A percentile compares a stretch with the other conserved stretches of the same genome.
Conservation (phyloP, 2,329 filamentous ascomycete genomes). For the Xylariaceae sp. region DNA sequence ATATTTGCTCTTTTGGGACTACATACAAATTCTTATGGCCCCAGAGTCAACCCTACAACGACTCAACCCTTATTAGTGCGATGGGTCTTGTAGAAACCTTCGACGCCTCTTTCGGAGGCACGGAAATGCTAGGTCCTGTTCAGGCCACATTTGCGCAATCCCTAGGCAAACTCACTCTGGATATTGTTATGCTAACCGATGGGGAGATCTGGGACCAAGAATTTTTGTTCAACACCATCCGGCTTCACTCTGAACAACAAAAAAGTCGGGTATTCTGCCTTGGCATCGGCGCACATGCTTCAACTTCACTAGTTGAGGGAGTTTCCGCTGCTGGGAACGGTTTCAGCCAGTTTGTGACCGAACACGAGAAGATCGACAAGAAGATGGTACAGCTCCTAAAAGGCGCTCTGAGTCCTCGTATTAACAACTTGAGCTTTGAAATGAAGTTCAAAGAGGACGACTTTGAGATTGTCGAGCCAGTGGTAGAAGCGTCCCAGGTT, state of each 20-base stretch:
- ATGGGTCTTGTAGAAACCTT: constrained; percentile 5
- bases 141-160: constrained; percentile 5
- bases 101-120: constrained; percentile 6
- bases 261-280: constrained; percentile 16
- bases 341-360: constrained; percentile 12
- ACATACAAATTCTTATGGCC: constrained; percentile 11
- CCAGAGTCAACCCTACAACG: constrained; percentile 9
- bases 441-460: constrained; percentile 11
- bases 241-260: background rate
- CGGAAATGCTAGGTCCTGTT: constrained; percentile 6
- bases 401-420: constrained; percentile 11
- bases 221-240: constrained; percentile 3
- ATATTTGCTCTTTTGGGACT: constrained; percentile 15
- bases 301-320: constrained; percentile 14
- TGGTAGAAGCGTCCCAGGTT: background rate
- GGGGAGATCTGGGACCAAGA: constrained; percentile 13
- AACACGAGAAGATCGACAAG: constrained; percentile 12
- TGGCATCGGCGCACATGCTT: constrained; percentile 12
- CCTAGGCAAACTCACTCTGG: constrained; percentile 7
- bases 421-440: constrained; percentile 10
- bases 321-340: constrained; percentile 13
- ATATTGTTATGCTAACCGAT: constrained; percentile 13
- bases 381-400: constrained; percentile 16
- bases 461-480: constrained; percentile 7
- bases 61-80: constrained; percentile 6